A percentile compares a stretch with the other conserved stretches of the same genome.
phyloP scores from a whole-genome alignment of 441 rosid genomes.

The Corymbia calophylla region DNA sequence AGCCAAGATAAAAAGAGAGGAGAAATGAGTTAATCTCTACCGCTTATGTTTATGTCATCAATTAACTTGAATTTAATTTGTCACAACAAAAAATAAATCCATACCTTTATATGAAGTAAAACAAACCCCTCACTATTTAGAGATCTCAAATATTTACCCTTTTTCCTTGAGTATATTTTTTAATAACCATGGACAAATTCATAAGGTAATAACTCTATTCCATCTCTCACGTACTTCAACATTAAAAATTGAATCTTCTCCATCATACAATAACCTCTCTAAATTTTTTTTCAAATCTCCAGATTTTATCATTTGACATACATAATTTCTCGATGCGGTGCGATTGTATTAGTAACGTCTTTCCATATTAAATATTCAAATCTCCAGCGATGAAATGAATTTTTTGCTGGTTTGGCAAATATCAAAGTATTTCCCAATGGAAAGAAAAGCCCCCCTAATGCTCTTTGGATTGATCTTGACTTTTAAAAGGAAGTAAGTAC shows the following conservation, averaged over 20 bases:
- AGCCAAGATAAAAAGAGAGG: not conserved
- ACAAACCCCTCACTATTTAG: not conserved
- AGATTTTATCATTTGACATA: not conserved
- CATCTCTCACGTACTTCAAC: not conserved
- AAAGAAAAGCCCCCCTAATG: not conserved
- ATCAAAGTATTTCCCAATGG: not conserved
- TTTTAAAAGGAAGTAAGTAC: not conserved
- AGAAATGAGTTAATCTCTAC: not conserved
- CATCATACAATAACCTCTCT: not conserved
- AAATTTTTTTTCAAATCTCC: not conserved
- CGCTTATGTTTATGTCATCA: not conserved
- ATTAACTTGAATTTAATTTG: not conserved
- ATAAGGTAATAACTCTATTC: not conserved
- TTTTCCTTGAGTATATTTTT: not conserved
- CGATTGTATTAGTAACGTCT: accelerated
- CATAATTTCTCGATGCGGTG: accelerated
- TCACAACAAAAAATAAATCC: not conserved
- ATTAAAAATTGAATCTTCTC: not conserved
- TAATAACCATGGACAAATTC: not conserved
- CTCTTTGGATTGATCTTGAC: not conserved
- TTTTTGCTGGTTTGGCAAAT: not conserved
- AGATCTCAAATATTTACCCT: not conserved
- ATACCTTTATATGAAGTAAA: not conserved
- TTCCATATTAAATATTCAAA: not conserved
- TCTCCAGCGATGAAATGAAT: not conserved